Base-by-base conservation (phyloP, 2,329 filamentous ascomycete genomes). In the Hypoxylon sp. region DNA sequence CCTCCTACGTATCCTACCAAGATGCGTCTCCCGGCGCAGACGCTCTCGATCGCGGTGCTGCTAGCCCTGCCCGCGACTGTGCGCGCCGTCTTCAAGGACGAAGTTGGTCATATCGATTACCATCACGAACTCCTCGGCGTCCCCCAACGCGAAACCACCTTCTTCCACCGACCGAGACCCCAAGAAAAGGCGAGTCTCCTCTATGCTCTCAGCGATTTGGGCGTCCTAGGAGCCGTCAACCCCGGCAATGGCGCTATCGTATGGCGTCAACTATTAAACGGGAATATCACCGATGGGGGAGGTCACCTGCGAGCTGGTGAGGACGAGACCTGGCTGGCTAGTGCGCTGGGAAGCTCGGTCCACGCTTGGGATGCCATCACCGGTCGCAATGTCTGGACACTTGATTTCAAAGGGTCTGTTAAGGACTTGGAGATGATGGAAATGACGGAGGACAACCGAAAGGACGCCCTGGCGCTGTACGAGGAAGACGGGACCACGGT, bases 61-160 rank as follows among this genome's bases (percentile, higher is more conserved):
- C 67, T 75, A 53, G 67, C 73, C 31, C 73, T 87, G 69, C 78
- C 79, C 66, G 73, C 80, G 67, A 70, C 80, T 71, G 78, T 84
- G 48, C 73, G 77, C 70, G 91, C 92, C 64, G 86, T 98, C 58
- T 97, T 92, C 78, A 82, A 85, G 67, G 95, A 99, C 72, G 94
- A 99, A 75, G 92, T 96, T 66, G 93, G 88, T 78, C 84, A 91
- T 69, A 85, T 96, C 74, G 95, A 99, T 77, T 98, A 92, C 79
- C 94, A 98, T 77, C 88, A 96, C 78, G 86, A 91, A 64, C 87
- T 98, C 45, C 80, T 99, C 70, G 95, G 95, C 70, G 78, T 91
- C 31, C 92, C 95, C 51, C 89, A 89, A 73, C 81, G 85, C 73
- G 86, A 91, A 62, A 90, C 91, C 60, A 97, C 94, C 67, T 96